Conservation (phyloP, 352 stramenopile species). For the Halophytophthora batemanensis region DNA sequence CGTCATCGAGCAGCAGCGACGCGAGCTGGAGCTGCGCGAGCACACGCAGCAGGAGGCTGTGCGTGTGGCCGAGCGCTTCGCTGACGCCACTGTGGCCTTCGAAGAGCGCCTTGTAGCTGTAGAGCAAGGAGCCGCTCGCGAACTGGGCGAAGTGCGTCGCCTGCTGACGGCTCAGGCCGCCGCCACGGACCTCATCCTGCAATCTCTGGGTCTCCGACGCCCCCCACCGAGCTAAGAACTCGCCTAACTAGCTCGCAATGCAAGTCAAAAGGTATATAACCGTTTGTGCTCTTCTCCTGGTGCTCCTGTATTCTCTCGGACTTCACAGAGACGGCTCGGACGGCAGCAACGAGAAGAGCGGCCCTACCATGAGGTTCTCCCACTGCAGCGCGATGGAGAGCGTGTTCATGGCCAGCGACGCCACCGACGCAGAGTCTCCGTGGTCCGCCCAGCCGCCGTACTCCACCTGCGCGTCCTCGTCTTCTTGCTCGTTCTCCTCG, state of each 20-base stretch:
- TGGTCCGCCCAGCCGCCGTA: constrained; percentile 69
- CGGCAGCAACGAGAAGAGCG: constrained; percentile 48
- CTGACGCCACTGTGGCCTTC: constrained; percentile 47
- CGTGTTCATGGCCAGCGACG: constrained; percentile 59
- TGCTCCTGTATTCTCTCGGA: too few relatives aligned
- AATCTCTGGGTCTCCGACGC: constrained; percentile 39
- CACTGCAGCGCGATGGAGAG: constrained; percentile 63
- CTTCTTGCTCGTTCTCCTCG: constrained; percentile 15
- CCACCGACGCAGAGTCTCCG: constrained; percentile 42
- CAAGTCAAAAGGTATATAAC: too few relatives aligned
- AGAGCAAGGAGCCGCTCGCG: constrained; percentile 36
- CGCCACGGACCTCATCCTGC: constrained; percentile 52
- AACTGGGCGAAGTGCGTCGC: constrained; percentile 42
- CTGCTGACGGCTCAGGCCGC: constrained; percentile 39
- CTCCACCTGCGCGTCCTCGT: constrained; percentile 53
- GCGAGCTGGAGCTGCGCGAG: constrained; percentile 53
- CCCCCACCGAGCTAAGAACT: neutral
- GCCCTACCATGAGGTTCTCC: constrained; percentile 59
- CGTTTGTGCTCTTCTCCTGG: too few relatives aligned
- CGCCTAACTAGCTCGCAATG: too few relatives aligned
- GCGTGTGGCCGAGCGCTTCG: constrained; percentile 54
- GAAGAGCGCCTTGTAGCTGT: constrained; percentile 52
- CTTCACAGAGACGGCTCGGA: constrained; percentile 23
- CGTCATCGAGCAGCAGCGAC: constrained; percentile 61
- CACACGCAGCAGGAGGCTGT: constrained; percentile 49